Base-by-base conservation (phyloP, 108 stramenopile species). In the Cyclotella baltica region DNA sequence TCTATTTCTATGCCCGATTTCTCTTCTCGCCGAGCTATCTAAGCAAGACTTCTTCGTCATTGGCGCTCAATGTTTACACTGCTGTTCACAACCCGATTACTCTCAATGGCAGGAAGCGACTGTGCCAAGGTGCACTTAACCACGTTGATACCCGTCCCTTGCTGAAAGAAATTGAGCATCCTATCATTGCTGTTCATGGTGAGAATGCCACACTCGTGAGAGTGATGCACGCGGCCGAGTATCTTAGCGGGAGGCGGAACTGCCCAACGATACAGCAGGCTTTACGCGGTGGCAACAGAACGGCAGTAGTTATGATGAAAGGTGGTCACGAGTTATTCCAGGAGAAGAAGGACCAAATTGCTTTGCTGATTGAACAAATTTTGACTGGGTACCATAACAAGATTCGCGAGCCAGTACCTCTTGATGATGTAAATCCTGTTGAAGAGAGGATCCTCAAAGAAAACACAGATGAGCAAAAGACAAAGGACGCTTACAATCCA, bases 21-120 rank as follows among this genome's bases (percentile, higher is more conserved):
- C 87, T 96, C 56, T 96, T 96, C 84, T 87, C 82, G 4, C 74
- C 69, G 25, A 84, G 77, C 52, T 96, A 96, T 73, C 86, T 96
- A 27, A 78, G 72, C 48, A 84, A 91, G 71, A 94, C 93, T 22
- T 88, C 93, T 2, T 86, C 92, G 0, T 92, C 95, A 23, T 84
- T 96, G 62, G 95, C 93, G 3, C 77, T 96, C 16, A 95, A 96
- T 77, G 67, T 96, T 22, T 94, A 94, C 46, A 94, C 93, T 51
- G 95, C 95, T 13, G 90, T 96, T 35, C 88, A 96, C 69, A 94
- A 94, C 58, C 92, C 95, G 29, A 94, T 96, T 48, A 89, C 91
- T 4, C 69, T 88, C 6, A 56, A 79, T 37, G 95, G 95, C 0
- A 75, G 95, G n/a, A 73, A 93, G 36, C 82, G 88, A 62, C 76